These are phyloP conservation scores for Taiozyma sp. DNA, from an alignment of 1,139 yeast genomes.

Conservation along the genomic window DNA sequence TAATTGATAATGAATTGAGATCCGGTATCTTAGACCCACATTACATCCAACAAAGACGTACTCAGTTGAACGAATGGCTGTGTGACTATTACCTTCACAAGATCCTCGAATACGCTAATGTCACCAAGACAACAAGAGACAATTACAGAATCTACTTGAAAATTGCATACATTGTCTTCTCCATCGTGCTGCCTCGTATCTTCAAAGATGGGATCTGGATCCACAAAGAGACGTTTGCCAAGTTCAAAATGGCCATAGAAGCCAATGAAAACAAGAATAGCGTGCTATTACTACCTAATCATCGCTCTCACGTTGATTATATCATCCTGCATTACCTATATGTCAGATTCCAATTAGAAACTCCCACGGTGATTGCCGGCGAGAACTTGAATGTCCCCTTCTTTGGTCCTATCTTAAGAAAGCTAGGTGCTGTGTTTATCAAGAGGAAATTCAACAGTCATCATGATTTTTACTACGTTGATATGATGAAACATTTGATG, in stretches of 20 bases:
- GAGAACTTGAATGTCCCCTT: constrained; percentile 20
- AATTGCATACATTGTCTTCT: constrained; percentile 12
- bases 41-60: neutral
- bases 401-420: constrained; percentile 14
- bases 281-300: constrained; percentile 16
- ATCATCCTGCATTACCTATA: constrained; percentile 18
- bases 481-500: constrained; percentile 11
- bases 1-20: neutral
- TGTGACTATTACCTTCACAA: constrained; percentile 11
- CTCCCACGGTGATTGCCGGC: constrained; percentile 21
- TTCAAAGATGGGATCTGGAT: constrained; percentile 22
- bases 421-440: constrained; percentile 19
- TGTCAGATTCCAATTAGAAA: constrained; percentile 13
- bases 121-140: constrained; percentile 10
- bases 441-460: constrained; percentile 14
- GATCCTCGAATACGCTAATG: constrained; percentile 8
- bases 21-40: neutral
- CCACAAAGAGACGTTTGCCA: constrained; percentile 10
- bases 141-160: constrained; percentile 8
- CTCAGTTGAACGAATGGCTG: constrained; percentile 13
- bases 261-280: neutral
- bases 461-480: constrained; percentile 15
- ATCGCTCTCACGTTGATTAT: constrained; percentile 20
- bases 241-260: constrained; percentile 4
- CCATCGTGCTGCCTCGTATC: constrained; percentile 13